These are phyloP conservation scores for Musa itinerans DNA, from an alignment of 176 grass and related monocot species.

Conservation along the genomic window DNA sequence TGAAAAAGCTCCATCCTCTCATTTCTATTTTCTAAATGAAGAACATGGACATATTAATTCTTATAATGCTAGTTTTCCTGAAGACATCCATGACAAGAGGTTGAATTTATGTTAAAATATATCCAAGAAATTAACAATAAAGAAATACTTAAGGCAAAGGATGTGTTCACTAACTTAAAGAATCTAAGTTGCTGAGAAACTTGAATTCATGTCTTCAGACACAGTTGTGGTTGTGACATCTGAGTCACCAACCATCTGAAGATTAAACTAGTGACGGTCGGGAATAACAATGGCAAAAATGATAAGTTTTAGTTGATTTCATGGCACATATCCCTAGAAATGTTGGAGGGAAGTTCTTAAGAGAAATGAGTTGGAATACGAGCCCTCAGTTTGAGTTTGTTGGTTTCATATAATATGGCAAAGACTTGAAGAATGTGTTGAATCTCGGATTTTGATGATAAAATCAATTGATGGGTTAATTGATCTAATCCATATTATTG, in stretches of 20 bases:
- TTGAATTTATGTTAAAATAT: not conserved
- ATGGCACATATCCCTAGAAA: too few species aligned
- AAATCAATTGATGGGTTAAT: too few species aligned
- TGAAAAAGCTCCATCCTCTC: not conserved
- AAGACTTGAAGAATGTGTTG: too few species aligned
- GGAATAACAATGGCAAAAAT: too few species aligned
- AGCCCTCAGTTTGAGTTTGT: too few species aligned
- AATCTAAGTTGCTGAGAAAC: not conserved
- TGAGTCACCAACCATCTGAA: not conserved
- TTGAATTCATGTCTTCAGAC: not conserved
- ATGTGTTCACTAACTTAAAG: not conserved
- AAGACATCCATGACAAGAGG: not conserved
- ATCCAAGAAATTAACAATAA: too few species aligned
- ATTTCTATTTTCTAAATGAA: not conserved
- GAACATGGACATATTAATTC: not conserved
- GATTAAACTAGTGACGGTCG: not conserved
- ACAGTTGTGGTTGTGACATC: not conserved
- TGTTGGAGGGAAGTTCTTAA: too few species aligned
- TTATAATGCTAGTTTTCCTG: not conserved
- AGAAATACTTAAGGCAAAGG: not conserved
- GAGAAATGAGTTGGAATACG: too few species aligned
- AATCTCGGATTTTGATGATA: too few species aligned
- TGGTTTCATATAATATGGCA: too few species aligned
- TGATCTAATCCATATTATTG: too few species aligned
- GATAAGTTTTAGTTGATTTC: too few species aligned